Conservation (phyloP, 2,329 filamentous ascomycete genomes). For the Byssochlamys sp. region DNA sequence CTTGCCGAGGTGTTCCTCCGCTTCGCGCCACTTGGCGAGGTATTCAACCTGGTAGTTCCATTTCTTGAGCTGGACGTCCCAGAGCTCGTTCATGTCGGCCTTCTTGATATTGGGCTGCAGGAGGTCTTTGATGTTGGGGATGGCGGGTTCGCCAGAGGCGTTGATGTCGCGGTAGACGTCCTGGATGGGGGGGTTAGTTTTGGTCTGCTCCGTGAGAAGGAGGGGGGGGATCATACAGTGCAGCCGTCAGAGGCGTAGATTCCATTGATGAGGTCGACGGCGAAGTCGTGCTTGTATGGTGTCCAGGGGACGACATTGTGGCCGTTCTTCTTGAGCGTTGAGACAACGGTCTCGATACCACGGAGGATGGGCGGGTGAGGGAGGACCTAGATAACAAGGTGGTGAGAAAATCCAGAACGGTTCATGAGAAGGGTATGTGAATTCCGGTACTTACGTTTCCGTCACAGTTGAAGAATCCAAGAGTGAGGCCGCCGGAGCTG, state of each 20-base stretch:
- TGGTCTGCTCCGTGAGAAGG: neutral
- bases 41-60: constrained; percentile 28
- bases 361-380: constrained; percentile 31
- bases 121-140: constrained; percentile 25
- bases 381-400: constrained; percentile 13
- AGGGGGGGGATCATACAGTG: constrained; percentile 10
- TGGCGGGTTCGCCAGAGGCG: constrained; percentile 28
- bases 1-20: constrained; percentile 9
- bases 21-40: constrained; percentile 18
- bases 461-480: constrained; percentile 3
- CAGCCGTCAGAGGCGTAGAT: constrained; percentile 22
- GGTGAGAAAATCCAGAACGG: neutral
- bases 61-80: constrained; percentile 23
- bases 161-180: constrained; percentile 19
- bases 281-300: constrained; percentile 20
- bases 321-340: constrained; percentile 16
- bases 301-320: constrained; percentile 23
- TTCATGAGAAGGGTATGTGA: neutral
- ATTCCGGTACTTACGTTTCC: neutral
- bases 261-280: constrained; percentile 15
- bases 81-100: constrained; percentile 17
- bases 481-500: constrained; percentile 1
- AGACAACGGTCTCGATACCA: constrained; percentile 18
- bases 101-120: constrained; percentile 12
- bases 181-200: constrained; percentile 4